Evolutionary conservation across 2,329 filamentous ascomycete species (phyloP).

Genomic region (Lachnellula hyalina): DNA sequence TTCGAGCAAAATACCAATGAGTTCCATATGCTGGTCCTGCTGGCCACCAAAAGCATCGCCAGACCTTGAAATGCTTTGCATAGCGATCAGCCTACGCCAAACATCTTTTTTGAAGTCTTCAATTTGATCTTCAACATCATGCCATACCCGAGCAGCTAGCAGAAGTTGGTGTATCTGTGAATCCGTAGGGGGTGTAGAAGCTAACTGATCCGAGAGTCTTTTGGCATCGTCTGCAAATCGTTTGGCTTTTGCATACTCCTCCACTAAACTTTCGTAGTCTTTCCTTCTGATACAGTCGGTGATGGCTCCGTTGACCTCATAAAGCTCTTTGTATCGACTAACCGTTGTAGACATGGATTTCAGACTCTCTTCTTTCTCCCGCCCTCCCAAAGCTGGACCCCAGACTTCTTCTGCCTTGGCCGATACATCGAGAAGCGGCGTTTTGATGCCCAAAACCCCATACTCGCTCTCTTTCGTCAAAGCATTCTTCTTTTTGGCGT

Average conservation of each 20-base stretch:
- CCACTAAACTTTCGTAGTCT: conserved; percentile 82
- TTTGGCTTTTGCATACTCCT: conserved; percentile 80
- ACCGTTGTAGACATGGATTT: conserved; percentile 72
- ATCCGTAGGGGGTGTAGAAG: conserved; percentile 61
- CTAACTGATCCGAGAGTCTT: conserved; percentile 54
- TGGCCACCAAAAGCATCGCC: conserved; percentile 30
- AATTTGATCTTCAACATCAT: conserved; percentile 84
- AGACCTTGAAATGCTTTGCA: conserved; percentile 48
- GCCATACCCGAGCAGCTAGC: conserved; percentile 89
- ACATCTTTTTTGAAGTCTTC: conserved; percentile 82
- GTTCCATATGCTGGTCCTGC: conserved; percentile 83
- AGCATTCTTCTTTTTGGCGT: conserved; percentile 77
- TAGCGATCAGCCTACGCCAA: conserved; percentile 73
- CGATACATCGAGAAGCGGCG: conserved; percentile 79
- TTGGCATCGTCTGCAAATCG: conserved; percentile 75
- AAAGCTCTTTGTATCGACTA: conserved; percentile 72
- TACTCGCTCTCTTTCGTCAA: conserved; percentile 90
- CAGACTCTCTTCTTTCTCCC: conserved; percentile 83
- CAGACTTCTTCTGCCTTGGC: conserved; percentile 96
- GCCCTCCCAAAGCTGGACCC: conserved; percentile 86
- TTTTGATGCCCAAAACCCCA: conserved; percentile 81
- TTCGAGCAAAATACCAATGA: conserved; percentile 85
- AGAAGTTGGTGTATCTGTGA: conserved; percentile 80
- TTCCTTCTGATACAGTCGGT: conserved; percentile 83
- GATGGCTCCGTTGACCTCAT: conserved; percentile 73